Evolutionary conservation across 768 basidiomycete species (phyloP).

Genomic region (Symmetrospora coprosmae): DNA sequence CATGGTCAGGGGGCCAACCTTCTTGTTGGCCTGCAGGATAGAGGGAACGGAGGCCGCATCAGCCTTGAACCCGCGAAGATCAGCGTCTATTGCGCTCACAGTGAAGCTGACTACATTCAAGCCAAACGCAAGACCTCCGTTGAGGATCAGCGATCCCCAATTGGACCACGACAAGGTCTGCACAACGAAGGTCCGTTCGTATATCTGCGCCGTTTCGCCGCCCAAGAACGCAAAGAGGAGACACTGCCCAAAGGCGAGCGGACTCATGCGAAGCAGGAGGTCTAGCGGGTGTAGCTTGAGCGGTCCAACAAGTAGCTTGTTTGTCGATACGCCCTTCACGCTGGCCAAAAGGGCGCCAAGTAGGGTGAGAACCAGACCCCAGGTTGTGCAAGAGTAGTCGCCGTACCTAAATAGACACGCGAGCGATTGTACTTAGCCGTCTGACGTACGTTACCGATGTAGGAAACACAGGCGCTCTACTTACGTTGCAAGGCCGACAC

Average conservation of each 20-base stretch:
- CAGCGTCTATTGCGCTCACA: too few relatives aligned
- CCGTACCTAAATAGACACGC: slow-evolving; percentile 52
- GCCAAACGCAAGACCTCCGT: slow-evolving; percentile 75
- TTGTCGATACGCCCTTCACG: slow-evolving; percentile 81
- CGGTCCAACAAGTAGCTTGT: slow-evolving; percentile 44
- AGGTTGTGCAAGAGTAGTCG: slow-evolving; percentile 78
- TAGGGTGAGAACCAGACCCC: slow-evolving; percentile 73
- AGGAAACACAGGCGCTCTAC: not conserved
- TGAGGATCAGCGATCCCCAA: slow-evolving; percentile 56
- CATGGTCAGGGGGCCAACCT: slow-evolving; percentile 75
- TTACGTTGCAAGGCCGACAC: slow-evolving; percentile 72
- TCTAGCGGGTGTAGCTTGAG: slow-evolving; percentile 58
- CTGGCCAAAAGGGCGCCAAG: slow-evolving; percentile 85
- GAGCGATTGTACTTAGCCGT: too few relatives aligned
- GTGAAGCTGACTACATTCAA: slow-evolving; percentile 87
- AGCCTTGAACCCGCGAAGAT: too few relatives aligned
- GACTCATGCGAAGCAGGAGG: slow-evolving; percentile 46
- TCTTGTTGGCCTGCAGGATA: slow-evolving; percentile 55
- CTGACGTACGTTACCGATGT: too few relatives aligned
- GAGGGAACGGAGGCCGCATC: not conserved
- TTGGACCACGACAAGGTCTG: too few relatives aligned
- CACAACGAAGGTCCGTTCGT: slow-evolving; percentile 41
- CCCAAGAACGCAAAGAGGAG: slow-evolving; percentile 56
- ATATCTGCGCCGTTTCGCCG: slow-evolving; percentile 60
- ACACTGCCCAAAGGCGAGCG: slow-evolving; percentile 78